These are phyloP conservation scores for Warburgia ugandensis DNA, from an alignment of 164 flowering plant genomes.

Conservation along the genomic window DNA sequence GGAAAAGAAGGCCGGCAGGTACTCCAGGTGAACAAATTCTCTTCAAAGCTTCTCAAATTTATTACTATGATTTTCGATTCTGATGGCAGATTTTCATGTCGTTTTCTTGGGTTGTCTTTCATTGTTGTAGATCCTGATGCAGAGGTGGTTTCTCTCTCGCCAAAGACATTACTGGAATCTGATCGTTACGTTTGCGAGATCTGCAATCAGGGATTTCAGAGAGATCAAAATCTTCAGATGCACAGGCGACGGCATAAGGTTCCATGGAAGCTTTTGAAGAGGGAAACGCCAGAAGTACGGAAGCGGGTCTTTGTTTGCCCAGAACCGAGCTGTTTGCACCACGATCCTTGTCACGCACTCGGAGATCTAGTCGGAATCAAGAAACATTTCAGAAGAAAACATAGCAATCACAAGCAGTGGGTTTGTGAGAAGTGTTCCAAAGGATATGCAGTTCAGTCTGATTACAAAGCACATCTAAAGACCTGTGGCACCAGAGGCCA, in stretches of 20 bases:
- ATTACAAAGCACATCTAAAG: slow-evolving; percentile 93
- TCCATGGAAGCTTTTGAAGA: slow-evolving; percentile 91
- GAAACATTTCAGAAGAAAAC: slow-evolving; percentile 88
- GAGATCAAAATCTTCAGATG: slow-evolving; percentile 99
- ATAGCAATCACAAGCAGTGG: slow-evolving; percentile 89
- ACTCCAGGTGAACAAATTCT: slow-evolving; percentile 76
- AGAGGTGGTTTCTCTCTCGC: slow-evolving; percentile 88
- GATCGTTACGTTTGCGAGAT: slow-evolving; percentile 96
- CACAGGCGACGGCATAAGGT: slow-evolving; percentile 92
- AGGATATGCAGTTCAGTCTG: slow-evolving; percentile 96
- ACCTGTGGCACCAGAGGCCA: slow-evolving; percentile 97
- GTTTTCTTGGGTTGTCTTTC: background rate
- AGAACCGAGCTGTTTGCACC: slow-evolving; percentile 91
- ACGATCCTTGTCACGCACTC: slow-evolving; percentile 88
- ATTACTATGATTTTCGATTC: too few relatives aligned
- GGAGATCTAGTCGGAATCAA: slow-evolving; percentile 96
- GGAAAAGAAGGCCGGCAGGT: slow-evolving; percentile 71
- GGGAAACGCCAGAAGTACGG: slow-evolving; percentile 61
- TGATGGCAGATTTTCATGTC: background rate
- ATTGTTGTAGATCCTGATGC: slow-evolving; percentile 97
- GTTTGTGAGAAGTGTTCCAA: slow-evolving; percentile 88
- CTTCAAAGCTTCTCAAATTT: too few relatives aligned
- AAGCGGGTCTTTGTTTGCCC: slow-evolving; percentile 96
- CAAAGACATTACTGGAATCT: slow-evolving; percentile 83
- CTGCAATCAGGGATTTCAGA: slow-evolving; percentile 92